Percentiles rank a stretch among this genome's conserved stretches.
These are phyloP conservation scores for Sphaceloma murrayae DNA, from an alignment of 2,329 filamentous ascomycete species.

Conservation along the genomic window DNA sequence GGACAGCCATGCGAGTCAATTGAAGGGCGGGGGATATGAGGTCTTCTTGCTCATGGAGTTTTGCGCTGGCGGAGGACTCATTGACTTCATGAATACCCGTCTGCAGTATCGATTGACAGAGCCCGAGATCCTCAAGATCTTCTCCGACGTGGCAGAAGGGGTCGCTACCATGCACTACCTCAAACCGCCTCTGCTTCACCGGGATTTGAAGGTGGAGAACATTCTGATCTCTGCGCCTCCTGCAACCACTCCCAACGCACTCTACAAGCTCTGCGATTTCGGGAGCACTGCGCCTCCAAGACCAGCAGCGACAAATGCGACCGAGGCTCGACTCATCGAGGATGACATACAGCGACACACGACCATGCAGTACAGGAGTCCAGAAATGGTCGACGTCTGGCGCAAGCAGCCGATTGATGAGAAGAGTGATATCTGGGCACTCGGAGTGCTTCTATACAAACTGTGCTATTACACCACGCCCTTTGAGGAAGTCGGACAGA, in stretches of 20 bases:
- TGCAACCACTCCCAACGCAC: constrained; percentile 51
- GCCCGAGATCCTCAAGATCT: constrained; percentile 94
- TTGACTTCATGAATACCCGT: constrained; percentile 99
- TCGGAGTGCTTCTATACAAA: constrained; percentile 93
- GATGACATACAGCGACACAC: constrained; percentile 97
- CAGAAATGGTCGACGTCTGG: constrained; percentile 98
- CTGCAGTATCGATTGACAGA: constrained; percentile 93
- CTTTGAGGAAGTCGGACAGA: constrained; percentile 94
- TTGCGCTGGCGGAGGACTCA: constrained; percentile 86
- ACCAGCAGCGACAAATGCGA: constrained; percentile 73
- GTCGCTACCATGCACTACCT: constrained; percentile 99
- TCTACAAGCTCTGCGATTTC: constrained; percentile 98
- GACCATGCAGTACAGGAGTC: constrained; percentile 92
- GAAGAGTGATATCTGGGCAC: constrained; percentile 96
- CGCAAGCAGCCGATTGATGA: constrained; percentile 93
- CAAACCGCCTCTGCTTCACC: constrained; percentile 81
- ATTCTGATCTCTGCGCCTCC: constrained; percentile 62
- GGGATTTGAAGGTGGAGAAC: constrained; percentile 96
- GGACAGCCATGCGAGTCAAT: constrained; percentile 92
- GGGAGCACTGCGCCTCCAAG: constrained; percentile 79
- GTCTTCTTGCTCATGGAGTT: constrained; percentile 98
- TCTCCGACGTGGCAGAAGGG: constrained; percentile 88
- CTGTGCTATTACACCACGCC: constrained; percentile 98
- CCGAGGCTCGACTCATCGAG: constrained; percentile 84
- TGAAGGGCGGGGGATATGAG: constrained; percentile 88